Conservation (phyloP, 768 basidiomycete species). For the Boletus rex-veris region DNA sequence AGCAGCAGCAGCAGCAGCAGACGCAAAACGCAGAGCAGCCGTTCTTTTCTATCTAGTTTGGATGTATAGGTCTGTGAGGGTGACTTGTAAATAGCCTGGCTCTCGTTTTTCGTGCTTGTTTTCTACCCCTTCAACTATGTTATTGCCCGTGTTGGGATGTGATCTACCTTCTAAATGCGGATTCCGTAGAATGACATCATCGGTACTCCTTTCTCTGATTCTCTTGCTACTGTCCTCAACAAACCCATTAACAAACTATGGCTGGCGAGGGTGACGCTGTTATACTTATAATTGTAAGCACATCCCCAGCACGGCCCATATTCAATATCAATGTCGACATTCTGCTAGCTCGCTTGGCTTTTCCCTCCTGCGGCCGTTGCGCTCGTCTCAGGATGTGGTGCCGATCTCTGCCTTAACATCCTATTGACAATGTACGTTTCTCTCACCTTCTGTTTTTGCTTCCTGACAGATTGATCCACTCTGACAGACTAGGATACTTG, state of each 20-base stretch:
- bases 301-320: background rate
- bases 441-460: background rate
- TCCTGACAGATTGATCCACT: background rate
- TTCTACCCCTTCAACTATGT: constrained; percentile 1
- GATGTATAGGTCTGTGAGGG: background rate
- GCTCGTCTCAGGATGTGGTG: constrained; percentile 75
- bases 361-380: constrained; percentile 78
- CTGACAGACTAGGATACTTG: constrained; percentile 62
- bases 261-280: constrained; percentile 9
- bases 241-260: constrained; percentile 9
- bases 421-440: constrained; percentile 64
- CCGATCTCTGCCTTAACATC: constrained; percentile 81
- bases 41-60: constrained; percentile 67
- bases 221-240: background rate
- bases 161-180: constrained; percentile 19
- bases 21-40: constrained; percentile 63
- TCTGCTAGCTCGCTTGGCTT: constrained; percentile 59
- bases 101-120: constrained; percentile 12
- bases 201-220: background rate
- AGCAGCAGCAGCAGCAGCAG: constrained; percentile 53
- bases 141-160: background rate
- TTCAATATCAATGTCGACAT: background rate
- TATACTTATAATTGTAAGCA: constrained; percentile 11
- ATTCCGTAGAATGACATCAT: constrained; percentile 24
- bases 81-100: constrained; percentile 11